Conservation (phyloP, 225 moss, liverwort and hornwort species). For the Physcomitrellopsis africana region DNA sequence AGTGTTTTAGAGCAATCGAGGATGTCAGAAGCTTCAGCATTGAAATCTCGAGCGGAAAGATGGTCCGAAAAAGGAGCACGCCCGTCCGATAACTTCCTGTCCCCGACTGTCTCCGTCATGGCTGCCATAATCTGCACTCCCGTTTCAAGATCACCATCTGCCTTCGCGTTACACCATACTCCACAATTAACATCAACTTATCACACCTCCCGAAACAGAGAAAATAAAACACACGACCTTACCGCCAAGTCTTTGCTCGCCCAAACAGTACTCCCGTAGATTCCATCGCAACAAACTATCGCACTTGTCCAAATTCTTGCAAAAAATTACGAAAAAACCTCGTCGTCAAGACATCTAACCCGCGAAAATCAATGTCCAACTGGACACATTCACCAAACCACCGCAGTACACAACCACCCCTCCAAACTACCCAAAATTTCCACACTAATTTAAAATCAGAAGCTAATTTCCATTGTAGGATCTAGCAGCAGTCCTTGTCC, state of each 20-base stretch:
- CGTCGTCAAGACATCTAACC: slow-evolving; percentile 31
- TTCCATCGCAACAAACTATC: slow-evolving; percentile 27
- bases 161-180: slow-evolving; percentile 33
- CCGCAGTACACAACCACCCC: slow-evolving; percentile 20
- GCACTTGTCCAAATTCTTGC: slow-evolving; percentile 31
- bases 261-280: slow-evolving; percentile 29
- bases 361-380: slow-evolving; percentile 34
- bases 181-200: slow-evolving; percentile 36
- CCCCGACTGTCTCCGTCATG: slow-evolving; percentile 48
- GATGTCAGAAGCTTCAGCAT: slow-evolving; percentile 40
- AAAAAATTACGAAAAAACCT: background rate
- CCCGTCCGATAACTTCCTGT: slow-evolving; percentile 39
- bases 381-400: slow-evolving; percentile 48
- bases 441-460: slow-evolving; percentile 33
- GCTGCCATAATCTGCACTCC: slow-evolving; percentile 26
- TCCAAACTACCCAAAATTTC: slow-evolving; percentile 14
- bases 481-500: slow-evolving; percentile 46
- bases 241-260: slow-evolving; percentile 36
- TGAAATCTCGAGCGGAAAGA: slow-evolving; percentile 42
- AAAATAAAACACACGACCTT: slow-evolving; percentile 12
- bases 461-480: slow-evolving; percentile 37
- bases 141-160: slow-evolving; percentile 23
- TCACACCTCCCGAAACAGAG: slow-evolving; percentile 32
- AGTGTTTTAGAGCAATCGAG: slow-evolving; percentile 35
- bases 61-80: slow-evolving; percentile 28